Conservation (phyloP, 2,329 filamentous ascomycete genomes). For the Nemania sp. region DNA sequence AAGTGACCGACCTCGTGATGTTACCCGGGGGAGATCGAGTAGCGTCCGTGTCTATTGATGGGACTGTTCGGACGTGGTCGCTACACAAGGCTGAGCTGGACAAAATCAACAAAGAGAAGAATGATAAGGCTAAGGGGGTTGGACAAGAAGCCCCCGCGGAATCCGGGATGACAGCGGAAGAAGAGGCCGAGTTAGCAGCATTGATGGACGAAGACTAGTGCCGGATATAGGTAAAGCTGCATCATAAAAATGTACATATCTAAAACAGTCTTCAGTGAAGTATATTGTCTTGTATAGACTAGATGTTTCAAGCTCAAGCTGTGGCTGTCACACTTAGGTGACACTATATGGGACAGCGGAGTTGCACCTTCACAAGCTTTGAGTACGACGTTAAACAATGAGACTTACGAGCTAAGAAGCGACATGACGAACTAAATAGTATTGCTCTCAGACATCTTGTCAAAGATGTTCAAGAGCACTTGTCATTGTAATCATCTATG, state of each 20-base stretch:
- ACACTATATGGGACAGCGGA: no score
- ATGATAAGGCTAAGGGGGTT: constrained; percentile 54
- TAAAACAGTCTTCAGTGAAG: no score
- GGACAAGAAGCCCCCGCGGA: constrained; percentile 52
- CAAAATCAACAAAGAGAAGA: constrained; percentile 50
- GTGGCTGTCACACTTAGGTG: no score
- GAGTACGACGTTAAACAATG: no score
- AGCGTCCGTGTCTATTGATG: constrained; percentile 87
- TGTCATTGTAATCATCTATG: no score
- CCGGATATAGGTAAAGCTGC: background rate
- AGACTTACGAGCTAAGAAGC: no score
- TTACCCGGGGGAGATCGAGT: constrained; percentile 57
- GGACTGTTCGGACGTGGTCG: constrained; percentile 83
- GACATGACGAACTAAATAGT: no score
- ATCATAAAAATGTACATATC: background rate
- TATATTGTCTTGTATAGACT: no score
- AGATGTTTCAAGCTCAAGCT: no score
- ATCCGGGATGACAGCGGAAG: constrained; percentile 74
- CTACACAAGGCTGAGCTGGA: constrained; percentile 64
- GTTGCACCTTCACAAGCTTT: no score
- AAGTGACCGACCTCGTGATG: constrained; percentile 80
- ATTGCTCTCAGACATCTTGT: no score
- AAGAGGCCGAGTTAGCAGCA: constrained; percentile 89
- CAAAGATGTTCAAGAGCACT: no score
- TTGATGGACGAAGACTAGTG: constrained; percentile 70